Evolutionary conservation across 495 filamentous ascomycete species (phyloP).

Genomic region (Poronia punctata): DNA sequence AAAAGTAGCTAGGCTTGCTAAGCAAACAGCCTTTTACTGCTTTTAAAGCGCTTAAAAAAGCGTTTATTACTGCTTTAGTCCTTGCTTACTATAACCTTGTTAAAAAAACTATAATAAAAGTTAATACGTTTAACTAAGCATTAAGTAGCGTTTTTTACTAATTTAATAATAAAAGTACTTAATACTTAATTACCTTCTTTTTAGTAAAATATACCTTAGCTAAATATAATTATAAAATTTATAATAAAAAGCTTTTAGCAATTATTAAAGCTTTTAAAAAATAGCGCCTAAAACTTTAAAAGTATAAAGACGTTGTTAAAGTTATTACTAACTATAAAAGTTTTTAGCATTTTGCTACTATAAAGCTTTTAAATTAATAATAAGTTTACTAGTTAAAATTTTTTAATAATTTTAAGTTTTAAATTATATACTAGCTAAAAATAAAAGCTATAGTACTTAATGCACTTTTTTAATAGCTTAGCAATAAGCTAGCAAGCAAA

Average conservation of each 20-base stretch:
- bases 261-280: not conserved
- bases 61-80: not conserved
- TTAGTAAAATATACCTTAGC: not conserved
- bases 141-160: not conserved
- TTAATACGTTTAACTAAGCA: not conserved
- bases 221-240: conserved; percentile 2
- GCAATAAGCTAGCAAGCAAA: conserved; percentile 71
- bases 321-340: not conserved
- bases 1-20: not conserved
- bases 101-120: not conserved
- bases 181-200: not conserved
- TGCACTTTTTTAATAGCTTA: conserved; percentile 55
- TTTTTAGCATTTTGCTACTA: not conserved
- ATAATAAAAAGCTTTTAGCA: conserved; percentile 5
- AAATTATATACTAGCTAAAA: not conserved
- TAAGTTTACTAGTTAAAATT: not conserved
- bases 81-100: not conserved
- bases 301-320: not conserved
- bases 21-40: no score
- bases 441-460: not conserved
- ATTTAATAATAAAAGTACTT: not conserved
- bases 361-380: not conserved
- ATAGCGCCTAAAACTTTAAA: not conserved
- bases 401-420: not conserved
- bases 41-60: not conserved